Base-by-base conservation (phyloP, 257 asterid species). In the Paraleonurus japonicus region DNA sequence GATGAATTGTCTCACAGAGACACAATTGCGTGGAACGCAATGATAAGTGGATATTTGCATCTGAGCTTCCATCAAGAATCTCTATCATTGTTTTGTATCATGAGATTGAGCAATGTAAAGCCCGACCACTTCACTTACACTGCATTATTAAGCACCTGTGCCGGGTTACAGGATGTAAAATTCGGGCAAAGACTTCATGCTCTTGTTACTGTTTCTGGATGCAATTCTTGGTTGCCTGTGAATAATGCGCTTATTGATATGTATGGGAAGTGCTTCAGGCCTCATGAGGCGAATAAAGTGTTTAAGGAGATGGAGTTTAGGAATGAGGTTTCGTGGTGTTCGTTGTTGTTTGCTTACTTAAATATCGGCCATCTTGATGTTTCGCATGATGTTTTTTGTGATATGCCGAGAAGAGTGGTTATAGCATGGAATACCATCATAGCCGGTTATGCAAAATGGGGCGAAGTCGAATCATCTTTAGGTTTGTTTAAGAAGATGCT, bases 311-410 rank as follows among this genome's bases (percentile, higher is more conserved):
- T 84, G 91, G 85, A 68, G 50, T 47, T 30, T 7, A 83, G 66
- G 81, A 86, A 88, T 63, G 95, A 85, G 61, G 82, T 90, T n/a
- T 90, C 92, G 1, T 90, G 94, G 96, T 88, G 96, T 77, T 88
- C 97, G 26, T 51, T 90, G 68, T 66, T 90, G 85, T 88, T 84
- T 86, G 89, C 92, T 55, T 82, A 78, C 32, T 76, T 76, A 27
- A 88, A 79, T 82, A 80, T 60, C 35, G 83, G 87, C 24, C 60
- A 41, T 22, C 85, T 86, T 43, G 90, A 82, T 62, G 39, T 19
- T 53, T 85, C 94, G 0, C 2, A 4, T 50, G 16, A 47, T 53
- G 53, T 88, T 9, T 84, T 90, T 41, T 45, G 24, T 58, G 63
- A 78, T 57, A 90, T 90, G 97, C 94, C 94, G 10, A 74, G 79